phyloP scores from a whole-genome alignment of 2,329 filamentous ascomycete species.

The Stachybotrys chartarum region DNA sequence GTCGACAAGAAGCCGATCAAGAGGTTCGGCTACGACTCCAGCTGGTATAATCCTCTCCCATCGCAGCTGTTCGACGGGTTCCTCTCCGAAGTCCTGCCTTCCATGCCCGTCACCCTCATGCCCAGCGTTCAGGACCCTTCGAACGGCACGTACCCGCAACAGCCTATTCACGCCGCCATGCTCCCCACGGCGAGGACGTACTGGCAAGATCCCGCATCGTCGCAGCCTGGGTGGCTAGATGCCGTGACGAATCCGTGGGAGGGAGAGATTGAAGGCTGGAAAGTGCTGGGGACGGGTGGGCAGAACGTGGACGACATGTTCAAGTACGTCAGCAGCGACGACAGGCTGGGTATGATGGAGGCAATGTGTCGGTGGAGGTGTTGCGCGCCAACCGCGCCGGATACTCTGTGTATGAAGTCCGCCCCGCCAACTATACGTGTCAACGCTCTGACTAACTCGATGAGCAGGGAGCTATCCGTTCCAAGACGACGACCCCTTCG shows the following conservation, averaged over 20 bases:
- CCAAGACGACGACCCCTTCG: conserved; percentile 86
- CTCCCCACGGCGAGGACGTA: conserved; percentile 72
- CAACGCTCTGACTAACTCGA: conserved; percentile 6
- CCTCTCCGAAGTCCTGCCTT: conserved; percentile 72
- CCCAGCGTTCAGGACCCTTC: conserved; percentile 82
- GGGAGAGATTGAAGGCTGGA: conserved; percentile 83
- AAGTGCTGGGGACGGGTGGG: conserved; percentile 77
- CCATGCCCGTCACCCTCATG: conserved; percentile 81
- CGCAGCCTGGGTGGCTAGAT: conserved; percentile 70
- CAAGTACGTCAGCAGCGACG: conserved; percentile 76
- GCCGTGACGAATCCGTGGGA: conserved; percentile 90
- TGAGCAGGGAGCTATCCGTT: conserved; percentile 87
- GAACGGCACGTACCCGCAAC: conserved; percentile 84
- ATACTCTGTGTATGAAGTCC: conserved; percentile 72
- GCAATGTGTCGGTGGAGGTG: conserved; percentile 89
- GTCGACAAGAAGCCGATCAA: conserved; percentile 46
- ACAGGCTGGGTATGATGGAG: conserved; percentile 85
- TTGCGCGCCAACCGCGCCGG: conserved; percentile 86
- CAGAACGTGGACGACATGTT: conserved; percentile 93
- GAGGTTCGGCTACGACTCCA: conserved; percentile 87
- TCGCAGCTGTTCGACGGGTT: conserved; percentile 80
- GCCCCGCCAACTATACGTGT: not conserved
- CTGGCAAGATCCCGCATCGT: conserved; percentile 36
- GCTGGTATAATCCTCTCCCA: conserved; percentile 78
- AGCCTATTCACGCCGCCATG: conserved; percentile 87